phyloP scores from a whole-genome alignment of 352 stramenopile genomes.

The Phytophthora hibernalis region DNA sequence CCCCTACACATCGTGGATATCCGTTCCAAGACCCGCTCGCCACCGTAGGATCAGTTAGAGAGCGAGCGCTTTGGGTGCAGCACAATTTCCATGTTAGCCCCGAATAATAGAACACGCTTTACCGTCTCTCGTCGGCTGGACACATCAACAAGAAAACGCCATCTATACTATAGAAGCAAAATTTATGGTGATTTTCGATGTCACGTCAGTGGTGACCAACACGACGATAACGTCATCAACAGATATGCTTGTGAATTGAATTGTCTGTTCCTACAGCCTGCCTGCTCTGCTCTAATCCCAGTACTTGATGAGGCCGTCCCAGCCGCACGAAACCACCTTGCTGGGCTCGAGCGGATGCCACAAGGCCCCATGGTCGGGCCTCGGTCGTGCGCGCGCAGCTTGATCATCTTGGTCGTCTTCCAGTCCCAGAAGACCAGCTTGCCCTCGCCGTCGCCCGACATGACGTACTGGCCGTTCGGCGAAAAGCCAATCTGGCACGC shows the following conservation, averaged over 20 bases:
- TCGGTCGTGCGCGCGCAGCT: conserved; percentile 91
- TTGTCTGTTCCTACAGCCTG: conserved; percentile 1
- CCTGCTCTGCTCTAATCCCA: conserved; percentile 92
- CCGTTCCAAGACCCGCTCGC: conserved; percentile 13
- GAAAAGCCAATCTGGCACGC: conserved; percentile 96
- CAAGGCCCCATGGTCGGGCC: conserved; percentile 93
- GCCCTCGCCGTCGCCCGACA: conserved; percentile 97
- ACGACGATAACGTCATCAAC: neutral
- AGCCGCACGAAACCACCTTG: conserved; percentile 97
- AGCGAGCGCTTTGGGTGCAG: conserved; percentile 7
- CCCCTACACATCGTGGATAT: conserved; percentile 1
- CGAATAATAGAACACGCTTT: conserved; percentile 17
- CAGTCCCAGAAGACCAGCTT: conserved; percentile 99
- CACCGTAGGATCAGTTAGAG: conserved; percentile 10
- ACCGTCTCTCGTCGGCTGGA: neutral
- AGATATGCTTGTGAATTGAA: neutral
- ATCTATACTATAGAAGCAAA: neutral
- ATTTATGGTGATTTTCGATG: conserved; percentile 2
- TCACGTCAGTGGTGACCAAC: neutral
- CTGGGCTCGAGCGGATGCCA: conserved; percentile 99
- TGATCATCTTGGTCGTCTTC: conserved; percentile 94
- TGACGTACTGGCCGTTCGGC: conserved; percentile 95
- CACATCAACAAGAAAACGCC: too few relatives aligned
- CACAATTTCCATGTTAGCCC: conserved; percentile 6
- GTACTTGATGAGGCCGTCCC: conserved; percentile 99